Base-by-base conservation (phyloP, 2,329 filamentous ascomycete species). In the Periconia sp. region DNA sequence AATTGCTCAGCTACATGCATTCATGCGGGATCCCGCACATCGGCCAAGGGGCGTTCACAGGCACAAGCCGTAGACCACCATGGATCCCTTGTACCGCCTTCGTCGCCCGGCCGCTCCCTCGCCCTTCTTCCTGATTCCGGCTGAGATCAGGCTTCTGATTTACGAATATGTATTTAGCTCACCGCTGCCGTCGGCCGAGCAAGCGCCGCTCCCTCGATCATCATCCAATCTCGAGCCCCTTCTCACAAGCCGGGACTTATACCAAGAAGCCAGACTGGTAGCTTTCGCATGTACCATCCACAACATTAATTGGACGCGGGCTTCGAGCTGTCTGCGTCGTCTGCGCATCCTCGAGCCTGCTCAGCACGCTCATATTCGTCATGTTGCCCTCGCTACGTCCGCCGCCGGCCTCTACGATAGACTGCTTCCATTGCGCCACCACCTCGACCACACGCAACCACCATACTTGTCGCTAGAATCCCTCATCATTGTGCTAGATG, bases 201-300 rank as follows among this genome's bases (percentile, higher is more conserved):
- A 31, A 8, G 17, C 32, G 12, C 22, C 41, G 21, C 21, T 35
- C 4, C 40, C 34, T 28, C 29, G 19, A n/a, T 50, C 47, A 2
- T 47, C 40, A 15, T n/a, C 13, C 12, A 19, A 31, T 22, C 44
- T 47, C 11, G 13, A n/a, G 13, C 43, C 47, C 17, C 52, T 50
- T 2, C 40, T 54, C 13, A 46, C 45, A 15, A 49, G 46, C 29
- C 52, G 45, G 9, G 32, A 38, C 16, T 16, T 49, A 15, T 43
- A 49, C 42, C 5, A 23, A 2, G 53, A 56, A 32, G 40, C 46
- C 3, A 42, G 41, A 21, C 36, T 33, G n/a, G 30, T 50, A 11
- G 48, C 44, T 19, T 54, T 56, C 40, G 36, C 31, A 8, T 43
- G 46, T 33, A 47, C 37, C 5, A 40, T 38, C 11, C 50, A 54